Conservation (phyloP, 2,329 filamentous ascomycete species). For the Elsinoe ampelina region DNA sequence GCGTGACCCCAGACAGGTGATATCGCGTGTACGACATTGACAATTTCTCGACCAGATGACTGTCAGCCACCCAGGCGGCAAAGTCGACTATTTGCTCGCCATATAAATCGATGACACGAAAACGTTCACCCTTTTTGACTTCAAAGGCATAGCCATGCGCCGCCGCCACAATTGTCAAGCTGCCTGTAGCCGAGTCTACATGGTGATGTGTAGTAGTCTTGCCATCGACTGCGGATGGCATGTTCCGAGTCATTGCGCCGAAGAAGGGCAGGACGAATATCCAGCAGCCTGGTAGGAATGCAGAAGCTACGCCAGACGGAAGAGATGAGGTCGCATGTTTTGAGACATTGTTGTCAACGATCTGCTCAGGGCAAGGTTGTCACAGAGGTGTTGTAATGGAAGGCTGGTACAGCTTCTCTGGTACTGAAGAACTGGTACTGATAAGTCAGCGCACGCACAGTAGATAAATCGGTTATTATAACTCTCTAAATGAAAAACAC, state of each 20-base stretch:
- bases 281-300: no score
- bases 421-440: no score
- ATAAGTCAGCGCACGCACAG: no score
- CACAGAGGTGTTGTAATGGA: no score
- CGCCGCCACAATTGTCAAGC: constrained; percentile 19
- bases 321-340: no score
- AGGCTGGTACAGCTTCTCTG: no score
- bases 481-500: no score
- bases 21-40: constrained; percentile 33
- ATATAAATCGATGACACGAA: constrained; percentile 33
- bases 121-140: constrained; percentile 28
- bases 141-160: constrained; percentile 28
- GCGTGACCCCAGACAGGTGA: constrained; percentile 28
- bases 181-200: background rate
- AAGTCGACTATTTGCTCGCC: constrained; percentile 34
- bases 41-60: constrained; percentile 27
- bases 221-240: background rate
- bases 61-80: constrained; percentile 29
- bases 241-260: background rate
- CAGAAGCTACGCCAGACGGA: no score
- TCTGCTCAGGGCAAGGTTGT: no score
- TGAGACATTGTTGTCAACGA: no score
- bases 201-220: background rate
- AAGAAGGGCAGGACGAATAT: no score
- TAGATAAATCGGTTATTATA: no score